Evolutionary conservation across 2,329 filamentous ascomycete genomes (phyloP), one percentile per base, ranked within the genome.

Genomic region (Colletotrichum sp.): DNA sequence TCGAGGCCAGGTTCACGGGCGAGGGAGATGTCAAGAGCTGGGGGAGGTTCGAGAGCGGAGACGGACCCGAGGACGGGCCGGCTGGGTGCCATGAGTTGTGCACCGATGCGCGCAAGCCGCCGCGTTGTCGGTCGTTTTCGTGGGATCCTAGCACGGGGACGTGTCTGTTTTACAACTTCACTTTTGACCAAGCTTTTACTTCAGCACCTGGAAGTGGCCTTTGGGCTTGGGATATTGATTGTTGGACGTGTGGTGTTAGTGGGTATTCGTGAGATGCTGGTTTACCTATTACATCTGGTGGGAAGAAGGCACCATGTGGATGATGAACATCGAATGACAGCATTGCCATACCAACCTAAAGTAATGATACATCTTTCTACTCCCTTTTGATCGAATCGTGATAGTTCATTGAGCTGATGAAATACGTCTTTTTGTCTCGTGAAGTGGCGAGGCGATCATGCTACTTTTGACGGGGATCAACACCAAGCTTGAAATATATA

Each of bases 201-300:
- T 2, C 6, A 4, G 6, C 9, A 36, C 4, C 67, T 1, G 67
- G 67, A 0, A 69, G 67, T 12, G 67, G 55, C 0, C 21, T 69
- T 2, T 69, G 28, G 55, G 21, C 55, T 16, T 69, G 67, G 67
- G 55, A 69, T 49, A 30, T 62, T 6, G 67, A 44, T n/a, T 69
- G 67, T 30, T 69, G 67, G 67, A 69, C 55, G 32, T 49, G 67
- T 49, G 55, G 67, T 44, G 67, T 62, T 21, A 60, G 26, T 49
- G 67, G 67, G 2, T 69, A 69, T 8, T 9, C 36, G 7, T 39
- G 36, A 39, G 7, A 9, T 18, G 15, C 1, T 2, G 36, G 34
- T 16, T 16, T 36, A 16, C 15, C 34, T 16, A 36, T 16, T 36
- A 36, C 34, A 16, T 36, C 15, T 36, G 34, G 15, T 36, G 2